These are phyloP conservation scores for Tricholoma hemisulphureum DNA, from an alignment of 768 basidiomycete genomes.

Conservation along the genomic window DNA sequence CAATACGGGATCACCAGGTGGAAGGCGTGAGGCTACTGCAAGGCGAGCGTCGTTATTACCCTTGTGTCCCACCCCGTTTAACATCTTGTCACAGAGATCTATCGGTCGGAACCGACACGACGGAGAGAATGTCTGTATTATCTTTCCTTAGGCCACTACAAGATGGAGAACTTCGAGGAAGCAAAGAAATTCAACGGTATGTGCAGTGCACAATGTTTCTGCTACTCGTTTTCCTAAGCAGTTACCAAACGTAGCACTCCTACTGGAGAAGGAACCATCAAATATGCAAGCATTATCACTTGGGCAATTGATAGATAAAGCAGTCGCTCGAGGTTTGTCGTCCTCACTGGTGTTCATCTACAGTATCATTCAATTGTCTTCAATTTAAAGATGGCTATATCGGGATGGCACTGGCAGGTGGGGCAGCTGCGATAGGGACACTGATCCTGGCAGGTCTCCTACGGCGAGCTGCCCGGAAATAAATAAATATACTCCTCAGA, in stretches of 20 bases:
- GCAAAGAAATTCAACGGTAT: slow-evolving; percentile 90
- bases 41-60: slow-evolving; percentile 45
- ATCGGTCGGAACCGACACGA: slow-evolving; percentile 80
- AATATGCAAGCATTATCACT: slow-evolving; percentile 93
- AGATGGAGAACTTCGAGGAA: slow-evolving; percentile 93
- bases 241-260: slow-evolving; percentile 51
- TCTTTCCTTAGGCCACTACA: slow-evolving; percentile 93
- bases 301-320: slow-evolving; percentile 79
- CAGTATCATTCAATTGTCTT: slow-evolving; percentile 3
- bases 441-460: slow-evolving; percentile 71
- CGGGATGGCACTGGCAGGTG: slow-evolving; percentile 94
- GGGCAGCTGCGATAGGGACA: slow-evolving; percentile 82
- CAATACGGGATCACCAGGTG: slow-evolving; percentile 78
- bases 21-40: slow-evolving; percentile 91
- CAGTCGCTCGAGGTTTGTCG: slow-evolving; percentile 71
- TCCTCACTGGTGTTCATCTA: neutral
- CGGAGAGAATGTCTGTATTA: slow-evolving; percentile 96
- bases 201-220: slow-evolving; percentile 24
- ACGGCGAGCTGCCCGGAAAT: slow-evolving; percentile 75
- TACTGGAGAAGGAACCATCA: slow-evolving; percentile 88
- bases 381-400: slow-evolving; percentile 84
- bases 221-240: slow-evolving; percentile 1
- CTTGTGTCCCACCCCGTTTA: neutral
- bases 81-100: slow-evolving; percentile 65
- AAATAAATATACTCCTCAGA: too few species aligned